phyloP scores from a whole-genome alignment of 805 yeast species.

The Candida pseudofarinosa region DNA sequence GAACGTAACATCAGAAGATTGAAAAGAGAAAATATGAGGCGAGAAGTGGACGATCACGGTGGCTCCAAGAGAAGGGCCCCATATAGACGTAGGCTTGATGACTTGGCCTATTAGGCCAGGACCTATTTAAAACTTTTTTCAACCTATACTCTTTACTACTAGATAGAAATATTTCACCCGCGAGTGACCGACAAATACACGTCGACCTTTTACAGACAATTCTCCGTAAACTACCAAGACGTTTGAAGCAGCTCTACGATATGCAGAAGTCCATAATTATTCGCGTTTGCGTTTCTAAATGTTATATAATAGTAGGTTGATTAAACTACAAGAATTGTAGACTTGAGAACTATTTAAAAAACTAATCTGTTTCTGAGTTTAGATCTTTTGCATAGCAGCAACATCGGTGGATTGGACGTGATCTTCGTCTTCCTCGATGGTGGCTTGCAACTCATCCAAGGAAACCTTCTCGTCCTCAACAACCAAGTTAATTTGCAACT shows the following conservation, averaged over 20 bases:
- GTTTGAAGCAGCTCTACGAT: too few relatives aligned
- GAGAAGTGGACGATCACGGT: conserved; percentile 37
- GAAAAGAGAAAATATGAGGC: conserved; percentile 85
- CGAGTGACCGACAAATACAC: too few relatives aligned
- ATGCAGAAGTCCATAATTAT: not conserved
- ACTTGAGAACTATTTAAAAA: not conserved
- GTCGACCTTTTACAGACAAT: too few relatives aligned
- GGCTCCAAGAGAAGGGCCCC: conserved; percentile 33
- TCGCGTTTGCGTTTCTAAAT: not conserved
- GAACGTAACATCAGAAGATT: conserved; percentile 87
- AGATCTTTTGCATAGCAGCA: conserved; percentile 98
- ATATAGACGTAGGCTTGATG: conserved; percentile 51
- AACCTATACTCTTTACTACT: too few relatives aligned
- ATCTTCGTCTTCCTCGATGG: conserved; percentile 90
- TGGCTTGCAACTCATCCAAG: conserved; percentile 77
- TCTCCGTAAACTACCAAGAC: too few relatives aligned
- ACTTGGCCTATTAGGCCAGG: conserved; percentile 23
- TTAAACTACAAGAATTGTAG: not conserved
- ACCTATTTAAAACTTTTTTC: too few relatives aligned
- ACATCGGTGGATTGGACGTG: conserved; percentile 98
- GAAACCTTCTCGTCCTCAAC: conserved; percentile 97
- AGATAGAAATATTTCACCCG: not conserved
- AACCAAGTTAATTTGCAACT: conserved; percentile 97
- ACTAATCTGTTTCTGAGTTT: conserved; percentile 29
- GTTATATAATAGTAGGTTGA: not conserved